A percentile compares a stretch with the other conserved stretches of the same genome.
These are phyloP conservation scores for Talaromyces thailandensis DNA, from an alignment of 495 filamentous ascomycete species.

Conservation along the genomic window DNA sequence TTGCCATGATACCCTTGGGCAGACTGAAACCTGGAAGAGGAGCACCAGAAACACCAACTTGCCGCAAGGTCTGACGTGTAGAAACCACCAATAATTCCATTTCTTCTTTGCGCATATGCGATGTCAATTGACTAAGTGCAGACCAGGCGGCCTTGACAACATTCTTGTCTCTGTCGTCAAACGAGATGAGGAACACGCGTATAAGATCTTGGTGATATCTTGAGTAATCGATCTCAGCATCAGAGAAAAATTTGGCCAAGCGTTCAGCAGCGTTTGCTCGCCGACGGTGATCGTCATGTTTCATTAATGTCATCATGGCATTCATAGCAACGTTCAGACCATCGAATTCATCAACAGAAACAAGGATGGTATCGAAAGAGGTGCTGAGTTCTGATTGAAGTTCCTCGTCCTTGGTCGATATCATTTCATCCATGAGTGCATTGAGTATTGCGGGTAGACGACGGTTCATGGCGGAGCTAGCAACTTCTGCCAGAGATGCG, in stretches of 20 bases:
- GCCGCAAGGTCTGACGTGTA: constrained; percentile 72
- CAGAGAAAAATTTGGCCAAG: constrained; percentile 80
- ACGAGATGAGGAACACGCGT: constrained; percentile 77
- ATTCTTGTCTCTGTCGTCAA: constrained; percentile 73
- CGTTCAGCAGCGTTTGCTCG: constrained; percentile 69
- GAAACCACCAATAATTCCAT: constrained; percentile 92
- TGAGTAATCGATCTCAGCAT: constrained; percentile 78
- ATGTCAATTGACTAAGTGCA: constrained; percentile 79
- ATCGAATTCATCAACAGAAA: constrained; percentile 93
- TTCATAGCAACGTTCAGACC: constrained; percentile 93
- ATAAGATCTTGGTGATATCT: constrained; percentile 93
- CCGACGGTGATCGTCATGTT: constrained; percentile 84
- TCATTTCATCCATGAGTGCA: constrained; percentile 84
- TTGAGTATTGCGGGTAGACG: constrained; percentile 84
- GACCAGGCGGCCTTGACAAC: constrained; percentile 92
- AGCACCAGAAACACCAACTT: constrained; percentile 79
- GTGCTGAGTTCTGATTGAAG: constrained; percentile 63
- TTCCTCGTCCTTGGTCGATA: constrained; percentile 65
- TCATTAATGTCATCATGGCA: constrained; percentile 74
- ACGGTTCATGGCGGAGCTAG: constrained; percentile 79
- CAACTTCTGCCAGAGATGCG: constrained; percentile 86
- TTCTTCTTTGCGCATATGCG: constrained; percentile 88
- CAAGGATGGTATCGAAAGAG: constrained; percentile 78
- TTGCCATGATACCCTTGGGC: constrained; percentile 95
- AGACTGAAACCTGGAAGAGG: constrained; percentile 83